A percentile compares a stretch with the other conserved stretches of the same genome.
Evolutionary conservation across 441 rosid species (phyloP).

Genomic region (Francoa sonchifolia): DNA sequence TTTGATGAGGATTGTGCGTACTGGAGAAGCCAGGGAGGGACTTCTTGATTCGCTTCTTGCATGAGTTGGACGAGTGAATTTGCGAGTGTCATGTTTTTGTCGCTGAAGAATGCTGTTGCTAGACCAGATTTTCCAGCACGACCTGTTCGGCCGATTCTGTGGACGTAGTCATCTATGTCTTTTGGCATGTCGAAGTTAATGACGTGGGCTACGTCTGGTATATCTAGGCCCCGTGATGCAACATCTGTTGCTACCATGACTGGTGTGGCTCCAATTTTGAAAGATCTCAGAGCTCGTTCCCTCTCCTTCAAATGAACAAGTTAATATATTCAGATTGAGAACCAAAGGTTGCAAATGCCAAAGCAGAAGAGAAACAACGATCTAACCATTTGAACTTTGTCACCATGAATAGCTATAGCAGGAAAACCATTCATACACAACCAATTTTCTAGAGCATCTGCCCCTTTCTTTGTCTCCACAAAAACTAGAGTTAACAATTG

Average conservation of each 20-base stretch:
- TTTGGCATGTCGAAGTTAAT: slow-evolving; percentile 42
- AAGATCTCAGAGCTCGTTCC: slow-evolving; percentile 35
- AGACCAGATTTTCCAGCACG: slow-evolving; percentile 46
- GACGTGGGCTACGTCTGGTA: slow-evolving; percentile 42
- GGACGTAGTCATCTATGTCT: slow-evolving; percentile 37
- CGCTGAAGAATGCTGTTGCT: slow-evolving; percentile 45
- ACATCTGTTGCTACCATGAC: slow-evolving; percentile 54
- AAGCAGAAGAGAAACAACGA: not conserved
- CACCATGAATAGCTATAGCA: slow-evolving; percentile 27
- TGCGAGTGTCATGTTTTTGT: slow-evolving; percentile 30
- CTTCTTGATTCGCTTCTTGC: slow-evolving; percentile 40
- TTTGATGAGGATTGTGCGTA: slow-evolving; percentile 20
- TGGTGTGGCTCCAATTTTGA: slow-evolving; percentile 30
- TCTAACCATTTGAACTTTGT: slow-evolving; percentile 30
- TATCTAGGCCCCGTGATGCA: slow-evolving; percentile 44
- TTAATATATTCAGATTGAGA: not conserved
- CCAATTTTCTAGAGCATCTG: slow-evolving; percentile 25
- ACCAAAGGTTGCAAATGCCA: not conserved
- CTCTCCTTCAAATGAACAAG: slow-evolving; percentile 28
- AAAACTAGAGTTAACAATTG: slow-evolving; percentile 23
- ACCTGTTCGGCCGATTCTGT: slow-evolving; percentile 48
- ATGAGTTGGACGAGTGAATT: slow-evolving; percentile 33
- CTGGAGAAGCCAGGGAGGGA: slow-evolving; percentile 35
- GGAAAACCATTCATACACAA: slow-evolving; percentile 17
- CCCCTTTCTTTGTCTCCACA: slow-evolving; percentile 31